Evolutionary conservation across 192 early-diverging fungal species (phyloP).

Genomic region (Podila clonocystis): DNA sequence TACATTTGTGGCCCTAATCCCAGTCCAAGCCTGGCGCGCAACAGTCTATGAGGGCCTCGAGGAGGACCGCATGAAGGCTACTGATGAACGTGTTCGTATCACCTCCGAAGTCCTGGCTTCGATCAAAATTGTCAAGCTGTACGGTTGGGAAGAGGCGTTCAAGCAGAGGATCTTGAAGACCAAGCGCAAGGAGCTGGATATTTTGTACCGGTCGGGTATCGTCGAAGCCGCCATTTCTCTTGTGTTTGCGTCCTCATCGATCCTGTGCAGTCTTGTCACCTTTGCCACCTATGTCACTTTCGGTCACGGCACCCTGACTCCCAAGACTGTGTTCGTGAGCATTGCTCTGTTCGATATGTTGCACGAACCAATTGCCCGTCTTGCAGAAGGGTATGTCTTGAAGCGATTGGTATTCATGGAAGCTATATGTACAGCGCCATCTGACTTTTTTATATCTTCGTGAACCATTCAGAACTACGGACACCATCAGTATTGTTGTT

Average conservation of each 20-base stretch:
- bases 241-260: constrained; percentile 30
- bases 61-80: constrained; percentile 42
- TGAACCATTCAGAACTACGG: constrained; percentile 5
- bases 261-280: constrained; percentile 26
- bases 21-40: constrained; percentile 42
- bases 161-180: constrained; percentile 10
- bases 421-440: neutral
- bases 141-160: constrained; percentile 52
- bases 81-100: constrained; percentile 50
- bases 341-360: constrained; percentile 24
- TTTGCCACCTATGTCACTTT: constrained; percentile 34
- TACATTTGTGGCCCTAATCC: constrained; percentile 22
- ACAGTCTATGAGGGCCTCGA: constrained; percentile 27
- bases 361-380: constrained; percentile 27
- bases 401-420: too few species aligned
- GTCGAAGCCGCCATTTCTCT: constrained; percentile 31
- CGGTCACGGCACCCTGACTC: constrained; percentile 25
- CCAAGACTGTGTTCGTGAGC: constrained; percentile 45
- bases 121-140: constrained; percentile 54
- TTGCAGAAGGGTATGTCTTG: constrained; percentile 31
- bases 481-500: constrained; percentile 20
- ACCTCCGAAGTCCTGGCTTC: constrained; percentile 43
- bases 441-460: neutral
- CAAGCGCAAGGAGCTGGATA: constrained; percentile 8
- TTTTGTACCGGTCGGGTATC: constrained; percentile 7